Conservation (phyloP, 2,329 filamentous ascomycete genomes). For the Scedosporium dehoogii region DNA sequence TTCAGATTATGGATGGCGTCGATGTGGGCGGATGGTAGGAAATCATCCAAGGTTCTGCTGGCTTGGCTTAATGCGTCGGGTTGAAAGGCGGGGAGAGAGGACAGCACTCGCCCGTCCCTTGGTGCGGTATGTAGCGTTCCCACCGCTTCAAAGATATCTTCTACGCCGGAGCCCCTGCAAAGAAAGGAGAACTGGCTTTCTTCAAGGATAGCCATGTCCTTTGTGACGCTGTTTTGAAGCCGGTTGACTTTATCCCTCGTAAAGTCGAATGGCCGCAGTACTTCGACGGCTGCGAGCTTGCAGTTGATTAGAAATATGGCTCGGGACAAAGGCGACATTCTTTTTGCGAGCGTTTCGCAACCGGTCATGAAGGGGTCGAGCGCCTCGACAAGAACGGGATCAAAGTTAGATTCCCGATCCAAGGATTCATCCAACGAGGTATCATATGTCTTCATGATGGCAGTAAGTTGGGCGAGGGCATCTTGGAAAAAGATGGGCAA, state of each 20-base stretch:
- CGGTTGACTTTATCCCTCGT: conserved; percentile 43
- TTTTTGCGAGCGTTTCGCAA: conserved; percentile 59
- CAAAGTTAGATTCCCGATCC: conserved; percentile 58
- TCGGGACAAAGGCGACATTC: conserved; percentile 47
- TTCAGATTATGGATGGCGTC: conserved; percentile 79
- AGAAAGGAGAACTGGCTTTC: conserved; percentile 65
- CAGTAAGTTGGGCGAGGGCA: conserved; percentile 65
- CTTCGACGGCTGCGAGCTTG: conserved; percentile 45
- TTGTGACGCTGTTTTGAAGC: conserved; percentile 46
- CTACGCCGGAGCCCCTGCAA: conserved; percentile 63
- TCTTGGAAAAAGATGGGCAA: conserved; percentile 74
- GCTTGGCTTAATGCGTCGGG: conserved; percentile 51
- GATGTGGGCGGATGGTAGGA: conserved; percentile 85
- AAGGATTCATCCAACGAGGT: conserved; percentile 58
- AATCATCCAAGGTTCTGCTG: conserved; percentile 75
- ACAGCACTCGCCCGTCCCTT: conserved; percentile 27
- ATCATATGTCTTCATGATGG: conserved; percentile 80
- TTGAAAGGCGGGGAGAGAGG: conserved; percentile 45
- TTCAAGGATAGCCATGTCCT: conserved; percentile 47
- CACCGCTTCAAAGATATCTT: conserved; percentile 39
- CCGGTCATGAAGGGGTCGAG: conserved; percentile 77
- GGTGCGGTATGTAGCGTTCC: conserved; percentile 32
- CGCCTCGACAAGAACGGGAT: conserved; percentile 64
- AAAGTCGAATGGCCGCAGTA: conserved; percentile 53
- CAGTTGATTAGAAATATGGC: conserved; percentile 70